Base-by-base conservation (phyloP, 192 early-diverging fungal genomes). In the Rhizoclosmatium globosum region DNA sequence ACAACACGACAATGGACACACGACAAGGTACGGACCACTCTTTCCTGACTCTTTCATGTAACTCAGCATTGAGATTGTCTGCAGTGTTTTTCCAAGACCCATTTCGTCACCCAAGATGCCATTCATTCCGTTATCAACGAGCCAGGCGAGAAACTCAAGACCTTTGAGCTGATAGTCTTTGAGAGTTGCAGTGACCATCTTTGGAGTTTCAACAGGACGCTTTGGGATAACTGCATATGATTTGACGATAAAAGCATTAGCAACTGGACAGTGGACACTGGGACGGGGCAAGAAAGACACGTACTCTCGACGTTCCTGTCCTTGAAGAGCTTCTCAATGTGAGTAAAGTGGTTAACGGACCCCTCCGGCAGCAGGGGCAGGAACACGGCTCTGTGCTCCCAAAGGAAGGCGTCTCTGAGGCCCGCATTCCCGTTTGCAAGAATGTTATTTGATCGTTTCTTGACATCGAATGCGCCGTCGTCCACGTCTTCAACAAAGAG, bases 111-210 rank as follows among this genome's bases (percentile, higher is more conserved):
- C 84, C 3, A 85, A 73, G 78, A 98, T 98, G n/a, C 95, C 98
- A 72, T 97, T 98, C 46, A 97, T 82, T 41, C 98, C 95, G 83
- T 98, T 98, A 56, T 97, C 93, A 82, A 95, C 98, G 6, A 97
- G 86, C 77, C 90, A 94, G 43, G 94, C 91, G 80, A 99, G 82
- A 94, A 96, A 99, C 78, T 96, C 94, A 67, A 98, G 88, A 58
- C 98, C 98, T 3, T 90, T 91, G 45, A 96, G 82, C 84, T 99
- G 98, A 84, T 98, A 98, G 48, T 96, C 93, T 64, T 85, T 85
- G 39, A 85, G 79, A 4, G 74, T 76, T 6, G 74, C 74, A 39
- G 48, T 53, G 21, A 76, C n/a, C 39, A 47, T 53, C 21, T 44
- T 58, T 41, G 74, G 74, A 3, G 74, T 42, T 21, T 41, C n/a